Evolutionary conservation across 108 stramenopile species (phyloP), one percentile per base, ranked within the genome.

Genomic region (Nitzschia palea): DNA sequence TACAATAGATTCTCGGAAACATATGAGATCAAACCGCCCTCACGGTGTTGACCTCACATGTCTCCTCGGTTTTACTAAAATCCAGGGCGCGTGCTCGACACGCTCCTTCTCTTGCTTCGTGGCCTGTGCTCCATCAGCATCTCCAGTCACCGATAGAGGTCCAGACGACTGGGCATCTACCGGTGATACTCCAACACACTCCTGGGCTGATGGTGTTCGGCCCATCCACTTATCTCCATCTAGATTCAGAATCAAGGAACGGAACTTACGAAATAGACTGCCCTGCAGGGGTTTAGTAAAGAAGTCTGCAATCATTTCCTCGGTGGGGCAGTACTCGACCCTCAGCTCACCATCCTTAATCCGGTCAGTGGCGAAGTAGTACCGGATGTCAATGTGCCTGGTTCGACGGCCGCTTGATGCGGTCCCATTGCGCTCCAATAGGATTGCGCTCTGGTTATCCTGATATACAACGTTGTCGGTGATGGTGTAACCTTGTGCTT

Each of bases 281-380:
- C 80, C 80, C 26, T 77, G 76, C 2, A 68, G n/a, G 5, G 79
- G 79, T 33, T 80, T 80, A 0, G 79, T 80, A 9, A 62, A 51
- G 34, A 64, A 69, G 31, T 80, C 79, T 9, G 61, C 65, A 10
- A 68, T 44, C 79, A 76, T 80, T 33, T 65, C 25, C 6, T 70
- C 65, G 1, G 74, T 79, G 2, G 81, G 81, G 64, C 85, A 86
- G 43, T 77, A 78, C 30, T 70, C 36, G 33, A 80, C 67, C 17
- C 1, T 22, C 2, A 69, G 25, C 14, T 76, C 73, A 27, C 35
- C 57, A 0, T 48, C 55, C 10, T 55, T 56, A 25, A 86, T 56
- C 26, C 70, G 40, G 42, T 83, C 78, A 5, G 44, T 76, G 33
- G 71, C 51, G 23, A 68, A 83, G 71, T 79, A 83, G 53, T 80